A percentile compares a stretch with the other conserved stretches of the same genome.
phyloP scores from a whole-genome alignment of 1,139 yeast genomes.

The Magnusiomyces tetraspermus region DNA sequence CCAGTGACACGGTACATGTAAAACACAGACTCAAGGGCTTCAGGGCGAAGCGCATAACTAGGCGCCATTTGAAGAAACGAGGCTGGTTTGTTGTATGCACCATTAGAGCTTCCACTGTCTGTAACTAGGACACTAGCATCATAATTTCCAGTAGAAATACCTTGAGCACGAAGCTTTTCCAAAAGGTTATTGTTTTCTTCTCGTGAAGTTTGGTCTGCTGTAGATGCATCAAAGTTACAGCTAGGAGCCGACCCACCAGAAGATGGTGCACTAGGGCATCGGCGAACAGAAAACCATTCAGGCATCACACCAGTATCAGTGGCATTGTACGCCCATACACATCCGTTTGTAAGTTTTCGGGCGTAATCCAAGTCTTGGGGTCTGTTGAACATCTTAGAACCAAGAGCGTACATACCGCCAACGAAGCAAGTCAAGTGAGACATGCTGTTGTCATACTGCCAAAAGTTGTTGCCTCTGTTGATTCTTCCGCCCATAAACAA shows the following conservation, averaged over 20 bases:
- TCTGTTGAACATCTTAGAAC: slow-evolving; percentile 46
- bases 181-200: slow-evolving; percentile 3
- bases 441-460: slow-evolving; percentile 26
- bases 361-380: slow-evolving; percentile 50
- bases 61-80: slow-evolving; percentile 34
- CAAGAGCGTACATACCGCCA: slow-evolving; percentile 65
- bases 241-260: slow-evolving; percentile 21
- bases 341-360: slow-evolving; percentile 54
- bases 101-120: slow-evolving; percentile 15
- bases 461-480: slow-evolving; percentile 33
- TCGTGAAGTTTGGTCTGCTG: slow-evolving; percentile 7
- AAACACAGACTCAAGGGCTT: slow-evolving; percentile 65
- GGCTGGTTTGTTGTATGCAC: slow-evolving; percentile 31
- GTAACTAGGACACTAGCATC: slow-evolving; percentile 7
- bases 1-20: slow-evolving; percentile 69
- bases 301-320: slow-evolving; percentile 39
- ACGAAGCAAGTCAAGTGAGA: slow-evolving; percentile 63
- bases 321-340: slow-evolving; percentile 51
- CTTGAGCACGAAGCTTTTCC: background rate
- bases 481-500: slow-evolving; percentile 39
- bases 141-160: slow-evolving; percentile 2
- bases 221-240: slow-evolving; percentile 21
- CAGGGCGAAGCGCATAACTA: slow-evolving; percentile 58
- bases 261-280: slow-evolving; percentile 26
- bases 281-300: slow-evolving; percentile 34